phyloP scores from a whole-genome alignment of 2,329 filamentous ascomycete species.

The Moelleriella libera region DNA sequence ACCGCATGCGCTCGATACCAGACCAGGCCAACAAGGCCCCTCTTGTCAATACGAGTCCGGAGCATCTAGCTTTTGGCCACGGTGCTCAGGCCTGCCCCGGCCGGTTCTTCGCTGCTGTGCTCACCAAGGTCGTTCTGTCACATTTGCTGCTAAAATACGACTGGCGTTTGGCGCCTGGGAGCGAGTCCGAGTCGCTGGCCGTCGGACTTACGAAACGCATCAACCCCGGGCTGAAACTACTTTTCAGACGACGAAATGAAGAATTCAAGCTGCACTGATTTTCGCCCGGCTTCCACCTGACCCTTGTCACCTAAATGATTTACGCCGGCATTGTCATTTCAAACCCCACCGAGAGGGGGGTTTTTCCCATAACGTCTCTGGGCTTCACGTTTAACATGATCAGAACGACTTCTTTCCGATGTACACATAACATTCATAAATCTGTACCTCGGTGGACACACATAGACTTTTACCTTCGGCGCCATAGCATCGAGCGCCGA shows the following conservation, averaged over 20 bases:
- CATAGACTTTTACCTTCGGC: too few relatives aligned
- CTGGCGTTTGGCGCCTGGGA: slow-evolving; percentile 2
- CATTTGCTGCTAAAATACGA: slow-evolving; percentile 6
- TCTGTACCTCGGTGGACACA: too few relatives aligned
- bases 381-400: too few relatives aligned
- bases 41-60: slow-evolving; percentile 4
- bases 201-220: slow-evolving; percentile 5
- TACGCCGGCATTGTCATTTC: too few relatives aligned
- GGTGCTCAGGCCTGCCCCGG: slow-evolving; percentile 5
- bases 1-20: slow-evolving; percentile 3
- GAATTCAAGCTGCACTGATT: slow-evolving; percentile 3
- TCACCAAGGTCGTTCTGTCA: slow-evolving; percentile 4
- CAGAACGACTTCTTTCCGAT: too few relatives aligned
- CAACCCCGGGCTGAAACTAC: slow-evolving; percentile 2
- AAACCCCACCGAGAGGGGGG: too few relatives aligned
- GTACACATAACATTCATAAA: too few relatives aligned
- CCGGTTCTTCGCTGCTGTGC: slow-evolving; percentile 4
- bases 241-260: slow-evolving; percentile 2
- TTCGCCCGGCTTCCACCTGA: not conserved
- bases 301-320: too few relatives aligned
- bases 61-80: slow-evolving; percentile 5
- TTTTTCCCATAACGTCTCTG: too few relatives aligned
- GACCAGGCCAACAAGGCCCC: slow-evolving; percentile 4
- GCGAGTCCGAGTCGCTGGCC: slow-evolving; percentile 1
- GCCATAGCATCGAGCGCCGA: too few relatives aligned